phyloP scores from a whole-genome alignment of 2,329 filamentous ascomycete genomes.

The Ascomycota sp. region DNA sequence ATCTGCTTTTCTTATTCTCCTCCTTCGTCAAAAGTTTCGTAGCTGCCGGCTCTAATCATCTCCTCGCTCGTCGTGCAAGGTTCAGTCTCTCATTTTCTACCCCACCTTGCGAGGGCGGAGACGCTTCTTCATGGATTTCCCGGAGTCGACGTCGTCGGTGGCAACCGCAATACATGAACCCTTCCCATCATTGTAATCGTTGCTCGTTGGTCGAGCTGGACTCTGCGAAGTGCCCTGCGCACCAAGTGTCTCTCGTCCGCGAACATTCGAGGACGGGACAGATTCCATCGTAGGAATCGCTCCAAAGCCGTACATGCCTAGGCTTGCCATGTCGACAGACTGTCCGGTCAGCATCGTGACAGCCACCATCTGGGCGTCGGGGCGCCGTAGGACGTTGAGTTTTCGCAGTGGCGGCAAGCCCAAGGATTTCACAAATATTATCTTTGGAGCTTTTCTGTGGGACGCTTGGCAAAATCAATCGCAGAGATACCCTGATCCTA shows the following conservation, averaged over 20 bases:
- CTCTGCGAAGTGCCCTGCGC: too few relatives aligned
- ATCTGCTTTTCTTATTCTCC: too few relatives aligned
- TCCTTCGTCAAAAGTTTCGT: too few relatives aligned
- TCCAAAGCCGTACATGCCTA: slow-evolving; percentile 5
- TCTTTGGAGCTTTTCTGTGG: not conserved
- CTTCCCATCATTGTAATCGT: not conserved
- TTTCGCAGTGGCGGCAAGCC: slow-evolving; percentile 2
- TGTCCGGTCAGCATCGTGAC: slow-evolving; percentile 2
- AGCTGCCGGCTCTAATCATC: too few relatives aligned
- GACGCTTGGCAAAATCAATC: slow-evolving; percentile 4
- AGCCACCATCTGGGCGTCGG: slow-evolving; percentile 4
- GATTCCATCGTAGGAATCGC: slow-evolving; percentile 5
- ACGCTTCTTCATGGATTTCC: slow-evolving; percentile 1
- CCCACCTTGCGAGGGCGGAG: slow-evolving; percentile 2
- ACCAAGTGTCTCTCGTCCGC: not conserved
- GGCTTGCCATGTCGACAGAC: slow-evolving; percentile 1
- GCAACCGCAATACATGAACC: not conserved
- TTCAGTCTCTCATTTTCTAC: not conserved
- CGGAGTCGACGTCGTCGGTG: not conserved
- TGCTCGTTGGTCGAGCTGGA: too few relatives aligned
- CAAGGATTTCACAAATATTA: not conserved
- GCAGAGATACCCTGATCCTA: slow-evolving; percentile 11
- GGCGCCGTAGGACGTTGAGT: slow-evolving; percentile 1
- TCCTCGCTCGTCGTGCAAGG: too few relatives aligned
- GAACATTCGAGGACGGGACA: not conserved